These are phyloP conservation scores for Hypholoma sublateritium DNA, from an alignment of 768 basidiomycete genomes.

Conservation along the genomic window DNA sequence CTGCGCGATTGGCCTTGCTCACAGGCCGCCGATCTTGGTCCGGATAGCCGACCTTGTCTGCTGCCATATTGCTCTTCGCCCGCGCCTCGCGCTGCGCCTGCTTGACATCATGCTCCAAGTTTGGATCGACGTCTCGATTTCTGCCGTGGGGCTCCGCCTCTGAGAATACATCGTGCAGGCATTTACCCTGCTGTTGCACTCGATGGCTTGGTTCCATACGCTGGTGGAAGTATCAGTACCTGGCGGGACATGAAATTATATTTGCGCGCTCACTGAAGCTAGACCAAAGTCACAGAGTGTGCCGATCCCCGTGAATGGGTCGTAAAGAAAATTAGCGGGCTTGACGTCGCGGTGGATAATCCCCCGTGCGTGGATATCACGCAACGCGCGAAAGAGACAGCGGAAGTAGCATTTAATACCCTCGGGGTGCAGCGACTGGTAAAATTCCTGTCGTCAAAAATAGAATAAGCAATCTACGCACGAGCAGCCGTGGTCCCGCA, in stretches of 20 bases:
- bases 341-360: constrained; percentile 98
- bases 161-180: constrained; percentile 76
- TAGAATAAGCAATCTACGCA: neutral
- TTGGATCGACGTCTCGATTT: constrained; percentile 39
- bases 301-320: constrained; percentile 79
- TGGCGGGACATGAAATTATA: neutral
- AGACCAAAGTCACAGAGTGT: constrained; percentile 94
- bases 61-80: constrained; percentile 45
- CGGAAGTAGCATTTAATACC: constrained; percentile 86
- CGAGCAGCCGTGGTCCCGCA: no score
- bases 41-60: constrained; percentile 77
- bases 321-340: constrained; percentile 95
- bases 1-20: constrained; percentile 94
- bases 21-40: constrained; percentile 71
- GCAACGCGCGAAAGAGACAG: constrained; percentile 86
- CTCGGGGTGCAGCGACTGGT: constrained; percentile 65
- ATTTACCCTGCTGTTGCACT: constrained; percentile 44
- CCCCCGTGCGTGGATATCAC: constrained; percentile 81
- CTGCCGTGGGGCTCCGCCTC: constrained; percentile 69
- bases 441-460: constrained; percentile 62
- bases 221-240: constrained; percentile 29
- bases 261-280: constrained; percentile 70
- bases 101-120: constrained; percentile 49
- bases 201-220: constrained; percentile 51
- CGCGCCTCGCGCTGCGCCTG: constrained; percentile 62